A percentile compares a stretch with the other conserved stretches of the same genome.
These are phyloP conservation scores for Kazachstania taianensis DNA, from an alignment of 805 yeast genomes.

Conservation along the genomic window DNA sequence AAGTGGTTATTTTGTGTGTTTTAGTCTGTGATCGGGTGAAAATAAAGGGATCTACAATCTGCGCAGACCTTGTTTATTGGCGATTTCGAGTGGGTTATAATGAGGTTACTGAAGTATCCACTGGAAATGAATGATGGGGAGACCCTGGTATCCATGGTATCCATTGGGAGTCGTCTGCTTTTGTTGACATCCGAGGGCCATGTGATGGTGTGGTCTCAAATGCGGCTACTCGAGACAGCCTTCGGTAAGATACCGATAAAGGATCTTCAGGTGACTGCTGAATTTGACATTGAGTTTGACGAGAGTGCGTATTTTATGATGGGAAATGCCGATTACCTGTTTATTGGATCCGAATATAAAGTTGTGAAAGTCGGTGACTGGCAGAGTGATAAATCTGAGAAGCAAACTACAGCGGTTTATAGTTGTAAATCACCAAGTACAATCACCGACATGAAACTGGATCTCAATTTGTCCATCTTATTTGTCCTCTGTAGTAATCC, in stretches of 20 bases:
- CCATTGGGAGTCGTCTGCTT: slow-evolving; percentile 11
- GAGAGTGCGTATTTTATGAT: slow-evolving; percentile 12
- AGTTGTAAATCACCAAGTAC: slow-evolving; percentile 14
- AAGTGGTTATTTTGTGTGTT: too few relatives aligned
- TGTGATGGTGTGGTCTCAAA: slow-evolving; percentile 23
- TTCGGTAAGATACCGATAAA: slow-evolving; percentile 16
- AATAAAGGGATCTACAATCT: too few relatives aligned
- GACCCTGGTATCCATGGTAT: slow-evolving; percentile 17
- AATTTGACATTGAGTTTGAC: slow-evolving; percentile 3
- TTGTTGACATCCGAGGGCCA: slow-evolving; percentile 18
- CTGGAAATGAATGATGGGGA: slow-evolving; percentile 12
- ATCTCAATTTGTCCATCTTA: slow-evolving; percentile 8
- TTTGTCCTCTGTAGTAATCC: slow-evolving; percentile 18
- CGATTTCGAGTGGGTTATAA: too few relatives aligned
- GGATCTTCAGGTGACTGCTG: slow-evolving; percentile 6
- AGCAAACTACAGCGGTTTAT: slow-evolving; percentile 6
- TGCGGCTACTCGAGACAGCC: slow-evolving; percentile 22
- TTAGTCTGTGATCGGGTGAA: too few relatives aligned
- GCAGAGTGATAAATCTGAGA: slow-evolving; percentile 6
- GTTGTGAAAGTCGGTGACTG: slow-evolving; percentile 13
- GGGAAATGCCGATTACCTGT: slow-evolving; percentile 8
- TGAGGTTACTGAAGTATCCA: slow-evolving; percentile 26
- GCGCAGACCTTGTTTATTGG: too few relatives aligned
- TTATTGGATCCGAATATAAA: slow-evolving; percentile 19
- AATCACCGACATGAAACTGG: slow-evolving; percentile 25